Evolutionary conservation across 2,329 filamentous ascomycete genomes (phyloP).

Genomic region (Paracamarosporium sp.): DNA sequence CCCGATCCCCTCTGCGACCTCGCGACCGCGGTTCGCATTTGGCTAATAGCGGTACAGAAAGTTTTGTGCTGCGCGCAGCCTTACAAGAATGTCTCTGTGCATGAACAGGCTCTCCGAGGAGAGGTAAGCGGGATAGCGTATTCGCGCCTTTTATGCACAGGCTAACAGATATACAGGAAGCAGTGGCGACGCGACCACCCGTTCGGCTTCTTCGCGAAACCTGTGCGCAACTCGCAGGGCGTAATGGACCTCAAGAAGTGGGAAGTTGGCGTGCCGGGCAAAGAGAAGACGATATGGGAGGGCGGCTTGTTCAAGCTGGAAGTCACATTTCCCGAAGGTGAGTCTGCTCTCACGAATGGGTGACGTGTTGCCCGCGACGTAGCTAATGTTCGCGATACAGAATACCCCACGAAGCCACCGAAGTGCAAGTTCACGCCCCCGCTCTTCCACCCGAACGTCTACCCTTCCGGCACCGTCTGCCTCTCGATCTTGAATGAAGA

Average conservation of each 20-base stretch:
- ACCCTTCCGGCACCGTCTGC: constrained; percentile 96
- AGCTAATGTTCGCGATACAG: constrained; percentile 55
- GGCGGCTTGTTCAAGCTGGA: constrained; percentile 96
- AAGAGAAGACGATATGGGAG: constrained; percentile 96
- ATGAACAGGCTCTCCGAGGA: constrained; percentile 68
- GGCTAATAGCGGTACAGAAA: neutral
- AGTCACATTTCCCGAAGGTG: constrained; percentile 91
- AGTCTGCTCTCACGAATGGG: neutral
- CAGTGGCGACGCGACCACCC: constrained; percentile 97
- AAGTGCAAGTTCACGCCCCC: constrained; percentile 99
- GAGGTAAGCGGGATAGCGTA: constrained; percentile 30
- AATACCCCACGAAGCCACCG: constrained; percentile 97
- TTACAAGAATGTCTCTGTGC: constrained; percentile 77
- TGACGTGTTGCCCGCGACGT: neutral
- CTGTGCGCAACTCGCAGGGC: constrained; percentile 77
- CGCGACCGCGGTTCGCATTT: neutral
- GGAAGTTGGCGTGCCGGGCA: constrained; percentile 96
- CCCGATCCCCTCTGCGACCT: neutral
- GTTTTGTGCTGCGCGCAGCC: constrained; percentile 9
- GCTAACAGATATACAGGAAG: constrained; percentile 66
- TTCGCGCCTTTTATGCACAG: neutral
- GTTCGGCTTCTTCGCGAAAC: constrained; percentile 95
- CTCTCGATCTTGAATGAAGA: constrained; percentile 98
- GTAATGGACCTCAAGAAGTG: constrained; percentile 91
- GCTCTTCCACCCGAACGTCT: constrained; percentile 98